phyloP scores from a whole-genome alignment of 2,329 filamentous ascomycete species.

The Fusarium pseudoanthophilum region DNA sequence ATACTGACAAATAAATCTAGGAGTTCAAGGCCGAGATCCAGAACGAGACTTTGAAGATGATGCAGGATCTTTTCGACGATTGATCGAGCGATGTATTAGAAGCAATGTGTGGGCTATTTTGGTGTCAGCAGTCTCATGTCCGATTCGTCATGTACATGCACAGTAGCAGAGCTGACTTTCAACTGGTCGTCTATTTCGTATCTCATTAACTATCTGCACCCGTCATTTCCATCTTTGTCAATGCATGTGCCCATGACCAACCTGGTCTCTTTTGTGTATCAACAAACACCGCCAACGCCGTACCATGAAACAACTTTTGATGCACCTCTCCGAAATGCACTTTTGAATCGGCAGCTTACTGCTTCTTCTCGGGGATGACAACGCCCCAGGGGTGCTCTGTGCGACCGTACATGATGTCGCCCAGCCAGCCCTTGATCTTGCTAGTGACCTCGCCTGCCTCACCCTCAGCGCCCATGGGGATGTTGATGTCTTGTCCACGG shows the following conservation, averaged over 20 bases:
- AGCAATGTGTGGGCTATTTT: neutral
- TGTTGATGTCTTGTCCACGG: constrained; percentile 69
- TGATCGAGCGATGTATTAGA: neutral
- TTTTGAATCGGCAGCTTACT: constrained; percentile 44
- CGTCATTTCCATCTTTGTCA: constrained; percentile 5
- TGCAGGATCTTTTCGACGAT: constrained; percentile 42
- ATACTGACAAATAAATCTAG: constrained; percentile 30
- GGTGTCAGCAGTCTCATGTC: neutral
- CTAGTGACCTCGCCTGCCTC: constrained; percentile 64
- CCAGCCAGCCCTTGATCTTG: constrained; percentile 73
- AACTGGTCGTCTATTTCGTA: constrained; percentile 39
- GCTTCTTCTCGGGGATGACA: constrained; percentile 71
- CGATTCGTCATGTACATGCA: constrained; percentile 5
- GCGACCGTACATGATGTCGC: constrained; percentile 79
- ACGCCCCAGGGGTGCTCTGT: constrained; percentile 76
- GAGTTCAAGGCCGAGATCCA: constrained; percentile 44
- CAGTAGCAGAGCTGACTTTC: constrained; percentile 6
- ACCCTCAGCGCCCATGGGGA: constrained; percentile 67
- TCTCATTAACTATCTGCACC: constrained; percentile 37
- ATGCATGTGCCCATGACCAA: constrained; percentile 13
- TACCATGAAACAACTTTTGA: constrained; percentile 33
- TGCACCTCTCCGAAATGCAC: neutral
- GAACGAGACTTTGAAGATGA: constrained; percentile 42
- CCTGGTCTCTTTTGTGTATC: constrained; percentile 34
- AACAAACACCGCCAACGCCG: constrained; percentile 39